phyloP scores from a whole-genome alignment of 2,329 filamentous ascomycete genomes.

The Bipolaris sorokiniana region DNA sequence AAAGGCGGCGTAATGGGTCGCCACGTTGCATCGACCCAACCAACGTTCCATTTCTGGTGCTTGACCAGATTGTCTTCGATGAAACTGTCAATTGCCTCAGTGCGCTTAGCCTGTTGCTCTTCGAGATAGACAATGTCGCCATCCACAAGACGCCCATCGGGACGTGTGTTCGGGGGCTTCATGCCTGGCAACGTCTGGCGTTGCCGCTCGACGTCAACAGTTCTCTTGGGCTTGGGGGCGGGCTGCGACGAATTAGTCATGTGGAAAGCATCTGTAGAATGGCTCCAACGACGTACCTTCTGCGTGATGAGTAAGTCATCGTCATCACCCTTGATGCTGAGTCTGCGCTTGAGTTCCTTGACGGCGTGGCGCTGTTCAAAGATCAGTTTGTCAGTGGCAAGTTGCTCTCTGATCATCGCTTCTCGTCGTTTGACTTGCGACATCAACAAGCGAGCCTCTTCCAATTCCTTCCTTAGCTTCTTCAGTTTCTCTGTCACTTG shows the following conservation, averaged over 20 bases:
- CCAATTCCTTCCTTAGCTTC: slow-evolving; percentile 86
- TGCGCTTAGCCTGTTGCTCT: slow-evolving; percentile 79
- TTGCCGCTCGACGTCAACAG: slow-evolving; percentile 62
- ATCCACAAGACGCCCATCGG: slow-evolving; percentile 73
- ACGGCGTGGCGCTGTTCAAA: slow-evolving; percentile 83
- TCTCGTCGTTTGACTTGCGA: slow-evolving; percentile 81
- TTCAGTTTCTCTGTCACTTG: slow-evolving; percentile 95
- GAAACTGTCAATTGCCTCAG: slow-evolving; percentile 78
- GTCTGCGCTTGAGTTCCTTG: slow-evolving; percentile 85
- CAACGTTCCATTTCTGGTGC: slow-evolving; percentile 89
- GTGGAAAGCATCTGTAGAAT: slow-evolving; percentile 23
- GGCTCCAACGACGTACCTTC: slow-evolving; percentile 67
- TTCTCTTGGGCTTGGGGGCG: slow-evolving; percentile 59
- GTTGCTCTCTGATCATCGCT: slow-evolving; percentile 74
- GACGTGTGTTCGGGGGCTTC: slow-evolving; percentile 57
- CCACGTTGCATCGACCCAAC: slow-evolving; percentile 86
- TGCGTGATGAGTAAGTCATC: slow-evolving; percentile 86
- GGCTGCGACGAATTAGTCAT: slow-evolving; percentile 37
- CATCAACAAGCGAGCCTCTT: slow-evolving; percentile 83
- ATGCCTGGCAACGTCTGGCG: slow-evolving; percentile 71
- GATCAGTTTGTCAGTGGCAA: slow-evolving; percentile 75
- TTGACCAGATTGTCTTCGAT: slow-evolving; percentile 87
- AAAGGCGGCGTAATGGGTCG: slow-evolving; percentile 80
- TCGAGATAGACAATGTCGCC: slow-evolving; percentile 78
- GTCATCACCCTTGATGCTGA: slow-evolving; percentile 90